Conservation (phyloP, 345 rosid species). For the Syzygium aromaticum region DNA sequence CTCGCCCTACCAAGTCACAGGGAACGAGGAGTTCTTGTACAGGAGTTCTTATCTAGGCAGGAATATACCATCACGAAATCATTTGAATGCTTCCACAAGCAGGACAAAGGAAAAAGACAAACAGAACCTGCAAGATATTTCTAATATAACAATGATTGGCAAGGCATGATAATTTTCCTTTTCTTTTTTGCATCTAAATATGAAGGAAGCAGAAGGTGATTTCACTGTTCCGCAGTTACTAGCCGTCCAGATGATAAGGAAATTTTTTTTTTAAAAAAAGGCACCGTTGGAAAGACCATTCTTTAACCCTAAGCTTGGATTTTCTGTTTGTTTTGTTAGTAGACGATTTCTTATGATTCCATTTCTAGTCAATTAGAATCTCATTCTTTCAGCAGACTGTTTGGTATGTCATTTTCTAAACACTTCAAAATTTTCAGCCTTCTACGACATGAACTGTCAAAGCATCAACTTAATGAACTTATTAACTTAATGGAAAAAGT, state of each 20-base stretch:
- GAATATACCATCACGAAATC: not conserved
- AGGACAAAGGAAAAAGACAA: not conserved
- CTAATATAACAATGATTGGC: not conserved
- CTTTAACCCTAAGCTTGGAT: not conserved
- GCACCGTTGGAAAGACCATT: not conserved
- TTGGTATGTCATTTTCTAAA: not conserved
- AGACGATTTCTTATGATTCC: not conserved
- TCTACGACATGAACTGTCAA: not conserved
- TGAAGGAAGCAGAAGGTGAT: not conserved
- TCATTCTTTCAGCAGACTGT: not conserved
- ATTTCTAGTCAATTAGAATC: not conserved
- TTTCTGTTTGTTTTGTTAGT: not conserved
- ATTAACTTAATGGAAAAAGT: not conserved
- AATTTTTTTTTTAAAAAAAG: not conserved
- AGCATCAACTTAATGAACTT: not conserved
- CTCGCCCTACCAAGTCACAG: slow-evolving; percentile 40
- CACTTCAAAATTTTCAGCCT: not conserved
- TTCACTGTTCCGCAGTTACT: not conserved
- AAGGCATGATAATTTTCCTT: not conserved
- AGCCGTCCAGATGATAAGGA: not conserved
- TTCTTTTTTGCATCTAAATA: not conserved
- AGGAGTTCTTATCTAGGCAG: not conserved
- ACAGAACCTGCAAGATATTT: not conserved
- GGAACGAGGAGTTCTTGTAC: slow-evolving; percentile 25
- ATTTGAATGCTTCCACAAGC: not conserved